These are phyloP conservation scores for Volutella citrinella DNA, from an alignment of 2,329 filamentous ascomycete genomes.

Conservation along the genomic window DNA sequence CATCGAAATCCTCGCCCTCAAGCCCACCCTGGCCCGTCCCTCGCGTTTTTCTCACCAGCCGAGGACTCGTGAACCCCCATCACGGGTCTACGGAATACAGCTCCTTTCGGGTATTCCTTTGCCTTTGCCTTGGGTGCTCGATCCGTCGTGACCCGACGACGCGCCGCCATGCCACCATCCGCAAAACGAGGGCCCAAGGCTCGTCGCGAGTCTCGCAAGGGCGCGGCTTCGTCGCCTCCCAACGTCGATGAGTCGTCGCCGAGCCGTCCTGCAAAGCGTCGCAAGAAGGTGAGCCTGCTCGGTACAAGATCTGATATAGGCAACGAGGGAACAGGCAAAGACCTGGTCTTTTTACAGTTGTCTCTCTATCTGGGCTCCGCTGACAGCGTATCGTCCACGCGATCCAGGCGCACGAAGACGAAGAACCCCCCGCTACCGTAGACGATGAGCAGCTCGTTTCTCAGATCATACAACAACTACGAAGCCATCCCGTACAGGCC, in stretches of 20 bases:
- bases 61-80: conserved; percentile 2
- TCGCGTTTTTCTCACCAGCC: background rate
- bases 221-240: conserved; percentile 29
- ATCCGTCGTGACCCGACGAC: no score
- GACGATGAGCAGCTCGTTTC: conserved; percentile 57
- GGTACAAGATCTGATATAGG: conserved; percentile 6
- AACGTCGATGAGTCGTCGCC: conserved; percentile 55
- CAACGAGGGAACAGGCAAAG: no score
- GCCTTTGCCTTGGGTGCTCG: no score
- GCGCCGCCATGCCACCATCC: conserved; percentile 40
- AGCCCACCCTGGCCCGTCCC: background rate
- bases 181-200: conserved; percentile 35
- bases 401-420: conserved; percentile 39
- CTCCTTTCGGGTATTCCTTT: no score
- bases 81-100: no score
- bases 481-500: conserved; percentile 52
- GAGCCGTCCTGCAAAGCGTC: conserved; percentile 60
- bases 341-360: no score
- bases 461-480: conserved; percentile 52
- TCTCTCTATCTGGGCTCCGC: no score
- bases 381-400: conserved; percentile 14
- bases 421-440: conserved; percentile 36
- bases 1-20: conserved; percentile 3
- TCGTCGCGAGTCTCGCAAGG: conserved; percentile 38
- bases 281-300: conserved; percentile 52